Evolutionary conservation across 2,329 filamentous ascomycete genomes (phyloP).

Genomic region (Sporothrix sp.): DNA sequence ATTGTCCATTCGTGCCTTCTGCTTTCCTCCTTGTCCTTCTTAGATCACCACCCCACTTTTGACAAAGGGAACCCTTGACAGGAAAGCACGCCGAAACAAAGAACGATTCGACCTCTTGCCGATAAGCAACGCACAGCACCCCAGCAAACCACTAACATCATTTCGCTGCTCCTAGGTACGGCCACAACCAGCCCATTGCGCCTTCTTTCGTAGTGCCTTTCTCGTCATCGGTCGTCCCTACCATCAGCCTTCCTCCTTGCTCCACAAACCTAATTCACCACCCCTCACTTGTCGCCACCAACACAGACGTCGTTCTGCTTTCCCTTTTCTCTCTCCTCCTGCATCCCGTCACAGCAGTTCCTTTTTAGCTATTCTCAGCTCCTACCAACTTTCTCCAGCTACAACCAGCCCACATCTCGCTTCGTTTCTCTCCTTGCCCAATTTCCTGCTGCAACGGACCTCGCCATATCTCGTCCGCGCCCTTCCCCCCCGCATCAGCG

Average conservation of each 20-base stretch:
- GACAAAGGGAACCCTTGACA: constrained; percentile 8
- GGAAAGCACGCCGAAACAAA: constrained; percentile 1
- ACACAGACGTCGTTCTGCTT: background rate
- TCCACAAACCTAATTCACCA: constrained; percentile 7
- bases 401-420: too few species aligned
- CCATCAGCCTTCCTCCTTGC: background rate
- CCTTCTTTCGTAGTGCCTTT: background rate
- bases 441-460: too few species aligned
- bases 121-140: background rate
- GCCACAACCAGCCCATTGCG: background rate
- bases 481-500: too few species aligned
- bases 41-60: constrained; percentile 8
- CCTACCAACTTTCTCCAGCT: too few species aligned
- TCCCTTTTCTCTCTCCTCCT: background rate
- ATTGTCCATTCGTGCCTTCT: too few species aligned
- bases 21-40: too few species aligned
- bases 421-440: too few species aligned
- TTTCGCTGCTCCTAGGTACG: background rate
- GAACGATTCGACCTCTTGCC: background rate
- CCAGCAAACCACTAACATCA: background rate
- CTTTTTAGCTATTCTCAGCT: too few species aligned
- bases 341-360: background rate
- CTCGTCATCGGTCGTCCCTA: constrained; percentile 2
- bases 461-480: too few species aligned
- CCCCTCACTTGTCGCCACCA: constrained; percentile 11